Base-by-base conservation (phyloP, 768 basidiomycete genomes). In the Strobilomyces dryophilus region DNA sequence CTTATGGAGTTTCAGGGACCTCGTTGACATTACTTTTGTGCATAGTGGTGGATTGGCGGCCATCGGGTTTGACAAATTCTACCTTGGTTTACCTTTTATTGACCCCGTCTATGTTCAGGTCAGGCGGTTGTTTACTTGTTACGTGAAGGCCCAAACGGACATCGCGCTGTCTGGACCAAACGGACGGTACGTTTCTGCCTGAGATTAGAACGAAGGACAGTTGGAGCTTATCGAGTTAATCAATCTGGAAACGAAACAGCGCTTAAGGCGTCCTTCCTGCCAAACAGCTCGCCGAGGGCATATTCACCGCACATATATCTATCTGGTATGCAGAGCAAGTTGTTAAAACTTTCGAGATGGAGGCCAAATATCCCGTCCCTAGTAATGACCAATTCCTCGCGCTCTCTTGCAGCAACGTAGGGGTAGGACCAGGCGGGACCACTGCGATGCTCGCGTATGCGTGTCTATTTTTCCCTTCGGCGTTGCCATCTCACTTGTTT, bases 371-470 rank as follows among this genome's bases (percentile, higher is more conserved):
- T 42, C 68, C 68, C 46, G 44, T 61, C 62, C 68, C 68, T 52
- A 62, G 61, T 52, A 70, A 58, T 45, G 68, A 83, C 71, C 77
- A 77, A 51, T 75, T 83, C 56, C 66, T 86, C 40, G 77, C 83
- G 8, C 66, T 90, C 40, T 80, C 85, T 15, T 88, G 83, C 57
- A 73, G 76, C 47, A 83, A 82, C 57, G 84, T 90, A n/a, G 89
- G 89, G 12, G 84, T 87, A 35, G 88, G 88, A 27, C 84, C 86
- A 17, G 88, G 89, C 4, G 89, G 89, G 8, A 85, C 85, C 15
- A 92, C 89, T 2, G 80, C 84, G 36, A 87, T 92, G 83, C 74
- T 92, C 34, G 89, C 88, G 89, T 90, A 73, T 57, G 85, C 77
- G 40, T 48, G 49, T 31, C 50, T 24, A 35, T 47, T 39, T 26